phyloP scores from a whole-genome alignment of 768 basidiomycete genomes.

The Suillus placidus region DNA sequence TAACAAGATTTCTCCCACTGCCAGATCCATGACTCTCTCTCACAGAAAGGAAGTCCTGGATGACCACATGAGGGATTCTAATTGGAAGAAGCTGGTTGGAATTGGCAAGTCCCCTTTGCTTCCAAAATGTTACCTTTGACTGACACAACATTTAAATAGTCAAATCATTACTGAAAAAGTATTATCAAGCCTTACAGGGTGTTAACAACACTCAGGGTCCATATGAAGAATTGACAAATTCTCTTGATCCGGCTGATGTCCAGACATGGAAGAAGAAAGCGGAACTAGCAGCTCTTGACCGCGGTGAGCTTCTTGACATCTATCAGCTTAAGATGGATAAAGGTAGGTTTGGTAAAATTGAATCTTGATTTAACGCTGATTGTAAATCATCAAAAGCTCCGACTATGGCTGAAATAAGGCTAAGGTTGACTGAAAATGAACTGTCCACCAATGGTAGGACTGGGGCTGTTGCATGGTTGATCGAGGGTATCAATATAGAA shows the following conservation, averaged over 20 bases:
- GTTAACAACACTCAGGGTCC: constrained; percentile 8
- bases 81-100: constrained; percentile 35
- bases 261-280: not conserved
- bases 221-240: constrained; percentile 1
- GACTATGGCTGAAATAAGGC: constrained; percentile 9
- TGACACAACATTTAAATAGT: not conserved
- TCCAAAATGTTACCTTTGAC: not conserved
- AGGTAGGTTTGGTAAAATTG: not conserved
- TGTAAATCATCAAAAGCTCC: not conserved
- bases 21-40: constrained; percentile 22
- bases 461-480: constrained; percentile 7
- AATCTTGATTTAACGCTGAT: not conserved
- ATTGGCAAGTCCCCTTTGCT: constrained; percentile 18
- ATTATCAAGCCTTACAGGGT: not conserved
- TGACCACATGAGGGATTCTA: constrained; percentile 36
- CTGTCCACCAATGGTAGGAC: not conserved
- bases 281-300: not conserved
- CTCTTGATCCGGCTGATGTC: not conserved
- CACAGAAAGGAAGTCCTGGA: constrained; percentile 34
- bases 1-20: constrained; percentile 25
- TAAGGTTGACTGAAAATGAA: not conserved
- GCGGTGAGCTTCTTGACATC: constrained; percentile 6
- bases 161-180: constrained; percentile 3
- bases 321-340: constrained; percentile 10
- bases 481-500: constrained; percentile 11